Evolutionary conservation across 164 flowering plant genomes (phyloP), one percentile per base, ranked within the genome.

Genomic region (Paratinospora sagittata): DNA sequence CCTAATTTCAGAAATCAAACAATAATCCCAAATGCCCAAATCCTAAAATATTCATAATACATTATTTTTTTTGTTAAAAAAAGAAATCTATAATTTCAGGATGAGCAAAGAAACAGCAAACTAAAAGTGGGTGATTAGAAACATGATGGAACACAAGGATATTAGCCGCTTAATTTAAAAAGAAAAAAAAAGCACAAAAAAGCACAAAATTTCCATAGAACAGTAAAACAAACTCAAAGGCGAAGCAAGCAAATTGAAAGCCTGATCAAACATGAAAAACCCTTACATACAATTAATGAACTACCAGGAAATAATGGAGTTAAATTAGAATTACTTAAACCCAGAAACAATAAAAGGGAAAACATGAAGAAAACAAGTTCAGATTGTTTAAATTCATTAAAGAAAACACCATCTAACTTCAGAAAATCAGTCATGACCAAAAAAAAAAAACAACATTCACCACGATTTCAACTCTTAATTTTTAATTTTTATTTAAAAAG

Each of bases 391-490:
- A 14, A 49, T 4, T 12, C 2, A 49, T 49, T 49, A 49, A 36
- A 36, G 8, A 49, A 49, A 49, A 62, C 36, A 62, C 3, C 36
- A 21, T 24, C 43, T n/a, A 33, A 33, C 27, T 33, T 19, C 63
- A 69, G 45, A 68, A 62, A 55, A 24, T 49, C 16, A 49, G 19
- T 13, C 19, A 49, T 36, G 19, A 49, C 34, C 36, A 62, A 13
- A 10, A 33, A 62, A 62, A 2, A 14, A 5, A 12, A 62, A 1
- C 13, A 62, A 62, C 9, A n/a, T n/a, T n/a, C 6, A 24, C 23
- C 65, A 62, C 12, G 65, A 62, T 62, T 62, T 62, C 65, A 26
- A 21, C 65, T 62, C 16, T 13, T 27, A 60, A 30, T n/a, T n/a
- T n/a, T n/a, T n/a, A n/a, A n/a, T n/a, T n/a, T n/a, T n/a, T n/a